These are phyloP conservation scores for Trametes hirsuta DNA, from an alignment of 1,284 basidiomycete species.

Conservation along the genomic window DNA sequence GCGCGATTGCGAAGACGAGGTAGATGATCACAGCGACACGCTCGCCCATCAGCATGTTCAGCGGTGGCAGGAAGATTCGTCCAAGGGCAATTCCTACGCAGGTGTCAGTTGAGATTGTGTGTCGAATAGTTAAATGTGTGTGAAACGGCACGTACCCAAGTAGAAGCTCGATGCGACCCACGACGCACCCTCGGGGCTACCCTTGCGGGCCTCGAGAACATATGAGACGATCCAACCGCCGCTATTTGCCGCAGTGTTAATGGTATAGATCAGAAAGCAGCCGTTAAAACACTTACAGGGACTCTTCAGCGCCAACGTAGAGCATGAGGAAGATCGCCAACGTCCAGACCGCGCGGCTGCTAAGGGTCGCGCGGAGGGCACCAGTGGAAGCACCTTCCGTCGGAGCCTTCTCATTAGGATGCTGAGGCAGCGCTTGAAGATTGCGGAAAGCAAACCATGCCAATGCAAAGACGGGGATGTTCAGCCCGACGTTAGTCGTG, in stretches of 20 bases:
- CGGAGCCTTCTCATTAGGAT: constrained; percentile 16
- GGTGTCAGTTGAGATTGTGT: neutral
- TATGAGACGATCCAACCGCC: constrained; percentile 40
- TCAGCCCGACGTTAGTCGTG: constrained; percentile 34
- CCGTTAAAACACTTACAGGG: constrained; percentile 30
- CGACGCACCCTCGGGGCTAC: constrained; percentile 35
- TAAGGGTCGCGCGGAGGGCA: constrained; percentile 26
- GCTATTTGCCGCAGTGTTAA: constrained; percentile 12
- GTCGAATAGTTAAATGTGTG: neutral
- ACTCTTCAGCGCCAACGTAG: constrained; percentile 40
- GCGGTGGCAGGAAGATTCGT: constrained; percentile 34
- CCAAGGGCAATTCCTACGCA: constrained; percentile 35
- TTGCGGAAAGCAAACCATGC: constrained; percentile 33
- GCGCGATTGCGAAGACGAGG: constrained; percentile 33
- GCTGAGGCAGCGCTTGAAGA: constrained; percentile 28
- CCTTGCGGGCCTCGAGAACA: constrained; percentile 34
- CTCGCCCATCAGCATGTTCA: constrained; percentile 38
- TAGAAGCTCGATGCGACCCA: constrained; percentile 40
- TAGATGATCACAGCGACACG: constrained; percentile 37
- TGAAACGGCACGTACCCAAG: constrained; percentile 25
- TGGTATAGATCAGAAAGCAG: neutral
- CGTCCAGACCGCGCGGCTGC: constrained; percentile 36
- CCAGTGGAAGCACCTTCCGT: constrained; percentile 5
- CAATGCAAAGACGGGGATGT: constrained; percentile 30
- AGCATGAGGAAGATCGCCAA: constrained; percentile 37